Percentiles rank a stretch among this genome's conserved stretches.
Evolutionary conservation across 176 grass and related monocot genomes (phyloP).

Genomic region (Luzula sylvatica): DNA sequence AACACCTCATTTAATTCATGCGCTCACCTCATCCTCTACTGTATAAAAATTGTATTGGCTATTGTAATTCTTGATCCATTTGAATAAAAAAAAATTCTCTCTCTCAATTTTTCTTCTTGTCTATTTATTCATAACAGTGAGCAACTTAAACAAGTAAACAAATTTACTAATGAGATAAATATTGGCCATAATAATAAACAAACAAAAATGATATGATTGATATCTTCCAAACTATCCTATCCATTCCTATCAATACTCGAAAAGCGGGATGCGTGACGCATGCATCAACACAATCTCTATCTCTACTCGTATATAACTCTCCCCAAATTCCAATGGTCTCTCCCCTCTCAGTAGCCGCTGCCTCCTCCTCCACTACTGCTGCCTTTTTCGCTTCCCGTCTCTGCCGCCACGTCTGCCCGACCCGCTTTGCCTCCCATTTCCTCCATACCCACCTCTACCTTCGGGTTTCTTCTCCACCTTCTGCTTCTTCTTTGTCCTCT

Average conservation of each 20-base stretch:
- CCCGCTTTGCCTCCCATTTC: background rate
- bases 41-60: too few relatives aligned
- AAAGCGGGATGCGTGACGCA: slow-evolving; percentile 30
- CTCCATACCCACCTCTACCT: slow-evolving; percentile 1
- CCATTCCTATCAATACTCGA: slow-evolving; percentile 2
- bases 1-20: too few relatives aligned
- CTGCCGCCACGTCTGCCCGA: slow-evolving; percentile 7
- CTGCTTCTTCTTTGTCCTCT: background rate
- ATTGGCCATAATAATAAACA: too few relatives aligned
- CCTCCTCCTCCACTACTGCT: slow-evolving; percentile 26
- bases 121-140: too few relatives aligned
- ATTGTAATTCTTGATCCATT: too few relatives aligned
- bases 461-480: slow-evolving; percentile 4
- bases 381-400: slow-evolving; percentile 24
- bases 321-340: slow-evolving; percentile 18
- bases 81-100: too few relatives aligned
- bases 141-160: too few relatives aligned
- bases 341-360: slow-evolving; percentile 25
- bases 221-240: background rate
- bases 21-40: too few relatives aligned
- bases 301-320: slow-evolving; percentile 34
- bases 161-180: too few relatives aligned
- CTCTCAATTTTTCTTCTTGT: too few relatives aligned
- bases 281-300: slow-evolving; percentile 33
- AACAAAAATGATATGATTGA: too few relatives aligned